These are phyloP conservation scores for Bretziella fagacearum DNA, from an alignment of 2,329 filamentous ascomycete genomes.

Conservation along the genomic window DNA sequence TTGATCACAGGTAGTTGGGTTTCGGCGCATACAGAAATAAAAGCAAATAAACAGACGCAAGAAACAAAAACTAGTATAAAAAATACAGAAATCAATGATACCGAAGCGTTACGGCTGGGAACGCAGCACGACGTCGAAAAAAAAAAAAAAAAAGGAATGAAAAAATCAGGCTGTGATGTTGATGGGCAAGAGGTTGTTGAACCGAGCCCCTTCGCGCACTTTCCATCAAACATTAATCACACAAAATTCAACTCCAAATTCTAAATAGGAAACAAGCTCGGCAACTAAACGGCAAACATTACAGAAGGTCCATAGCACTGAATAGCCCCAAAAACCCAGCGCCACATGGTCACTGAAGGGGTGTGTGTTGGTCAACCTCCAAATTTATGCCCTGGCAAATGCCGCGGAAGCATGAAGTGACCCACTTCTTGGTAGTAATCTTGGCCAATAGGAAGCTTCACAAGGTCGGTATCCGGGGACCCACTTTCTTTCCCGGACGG, in stretches of 20 bases:
- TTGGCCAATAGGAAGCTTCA: background rate
- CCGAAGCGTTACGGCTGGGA: background rate
- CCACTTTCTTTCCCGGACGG: background rate
- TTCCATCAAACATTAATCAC: background rate
- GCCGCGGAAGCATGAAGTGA: background rate
- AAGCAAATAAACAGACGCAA: background rate
- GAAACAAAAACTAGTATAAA: background rate
- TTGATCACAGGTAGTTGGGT: background rate
- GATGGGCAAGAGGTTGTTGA: background rate
- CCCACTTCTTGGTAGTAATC: background rate
- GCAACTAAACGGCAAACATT: background rate
- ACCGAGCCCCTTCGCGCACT: background rate
- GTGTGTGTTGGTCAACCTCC: no score
- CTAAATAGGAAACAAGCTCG: slow-evolving; percentile 3
- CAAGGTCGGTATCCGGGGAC: background rate
- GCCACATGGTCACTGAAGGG: no score
- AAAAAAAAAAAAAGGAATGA: background rate
- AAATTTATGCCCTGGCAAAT: slow-evolving; percentile 3
- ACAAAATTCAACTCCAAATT: background rate
- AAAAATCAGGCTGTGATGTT: background rate
- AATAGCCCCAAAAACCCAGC: background rate
- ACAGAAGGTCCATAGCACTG: background rate
- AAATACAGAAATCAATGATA: background rate
- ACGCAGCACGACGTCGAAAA: background rate
- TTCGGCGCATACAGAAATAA: background rate